Percentiles rank a stretch among this genome's conserved stretches.
phyloP scores from a whole-genome alignment of 257 asterid genomes.

The Euphrasia confusa region DNA sequence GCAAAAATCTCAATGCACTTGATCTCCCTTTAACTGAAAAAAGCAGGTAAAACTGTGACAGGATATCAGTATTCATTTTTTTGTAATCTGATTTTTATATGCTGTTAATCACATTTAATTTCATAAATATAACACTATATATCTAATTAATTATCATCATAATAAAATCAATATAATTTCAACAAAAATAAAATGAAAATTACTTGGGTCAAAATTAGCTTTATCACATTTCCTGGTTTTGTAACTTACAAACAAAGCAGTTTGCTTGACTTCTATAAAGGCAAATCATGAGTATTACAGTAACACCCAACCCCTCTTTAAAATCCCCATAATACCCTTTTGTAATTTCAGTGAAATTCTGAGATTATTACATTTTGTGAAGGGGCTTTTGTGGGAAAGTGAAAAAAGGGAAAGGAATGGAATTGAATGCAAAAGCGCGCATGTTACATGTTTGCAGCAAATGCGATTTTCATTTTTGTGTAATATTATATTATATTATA shows the following conservation, averaged over 20 bases:
- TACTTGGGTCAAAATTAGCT: no score
- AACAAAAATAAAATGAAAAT: neutral
- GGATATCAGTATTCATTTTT: no score
- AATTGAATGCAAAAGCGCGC: conserved; percentile 51
- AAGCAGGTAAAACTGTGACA: no score
- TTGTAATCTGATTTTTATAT: no score
- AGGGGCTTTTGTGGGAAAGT: conserved; percentile 32
- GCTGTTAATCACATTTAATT: no score
- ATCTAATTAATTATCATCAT: no score
- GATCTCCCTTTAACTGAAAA: neutral
- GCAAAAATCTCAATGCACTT: conserved; percentile 25
- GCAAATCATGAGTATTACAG: conserved; percentile 29
- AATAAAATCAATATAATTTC: no score
- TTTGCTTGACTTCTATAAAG: conserved; percentile 33
- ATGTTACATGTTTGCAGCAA: conserved; percentile 67
- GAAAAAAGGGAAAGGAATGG: conserved; percentile 13
- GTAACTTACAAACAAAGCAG: conserved; percentile 32
- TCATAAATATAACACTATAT: no score
- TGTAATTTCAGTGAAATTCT: neutral
- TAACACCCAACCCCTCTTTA: conserved; percentile 17
- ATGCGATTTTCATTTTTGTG: conserved; percentile 21
- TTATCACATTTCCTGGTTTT: conserved; percentile 18
- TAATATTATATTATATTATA: conserved; percentile 22
- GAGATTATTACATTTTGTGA: conserved; percentile 10
- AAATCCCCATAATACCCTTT: conserved; percentile 23